Percentiles rank a stretch among this genome's conserved stretches.
phyloP scores from a whole-genome alignment of 2,329 filamentous ascomycete genomes.

The Ophiostoma perfectum region DNA sequence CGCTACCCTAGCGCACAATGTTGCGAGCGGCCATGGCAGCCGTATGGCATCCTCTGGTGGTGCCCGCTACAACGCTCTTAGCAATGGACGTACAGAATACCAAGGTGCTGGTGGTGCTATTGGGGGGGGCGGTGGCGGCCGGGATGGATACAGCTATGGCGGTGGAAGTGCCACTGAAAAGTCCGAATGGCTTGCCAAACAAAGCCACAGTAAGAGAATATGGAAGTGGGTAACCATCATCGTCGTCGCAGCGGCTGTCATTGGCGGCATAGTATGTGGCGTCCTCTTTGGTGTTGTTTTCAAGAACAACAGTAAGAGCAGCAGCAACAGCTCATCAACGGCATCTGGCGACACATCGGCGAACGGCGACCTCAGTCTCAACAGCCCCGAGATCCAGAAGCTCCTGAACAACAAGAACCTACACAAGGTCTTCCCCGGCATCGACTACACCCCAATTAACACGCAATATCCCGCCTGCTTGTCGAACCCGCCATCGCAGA shows the following conservation, averaged over 20 bases:
- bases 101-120: slow-evolving; percentile 2
- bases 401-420: slow-evolving; percentile 75
- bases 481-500: slow-evolving; percentile 73
- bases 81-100: slow-evolving; percentile 27
- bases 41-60: slow-evolving; percentile 16
- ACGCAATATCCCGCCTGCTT: slow-evolving; percentile 84
- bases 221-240: slow-evolving; percentile 64
- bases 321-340: slow-evolving; percentile 39
- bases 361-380: slow-evolving; percentile 66
- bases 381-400: slow-evolving; percentile 68
- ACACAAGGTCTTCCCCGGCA: slow-evolving; percentile 89
- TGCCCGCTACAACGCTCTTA: slow-evolving; percentile 53
- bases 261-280: slow-evolving; percentile 67
- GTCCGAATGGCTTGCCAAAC: slow-evolving; percentile 55
- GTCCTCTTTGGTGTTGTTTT: slow-evolving; percentile 66
- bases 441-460: slow-evolving; percentile 92
- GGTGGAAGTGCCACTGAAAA: slow-evolving; percentile 50
- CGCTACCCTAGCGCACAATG: slow-evolving; percentile 33
- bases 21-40: slow-evolving; percentile 9
- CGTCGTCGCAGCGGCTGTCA: slow-evolving; percentile 58
- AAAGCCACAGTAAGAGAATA: slow-evolving; percentile 58
- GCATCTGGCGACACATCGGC: slow-evolving; percentile 54
- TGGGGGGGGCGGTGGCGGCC: slow-evolving; percentile 10
- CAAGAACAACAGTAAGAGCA: slow-evolving; percentile 41
- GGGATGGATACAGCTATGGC: not conserved